phyloP scores from a whole-genome alignment of 2,329 filamentous ascomycete genomes.

The Nothophoma quercina region DNA sequence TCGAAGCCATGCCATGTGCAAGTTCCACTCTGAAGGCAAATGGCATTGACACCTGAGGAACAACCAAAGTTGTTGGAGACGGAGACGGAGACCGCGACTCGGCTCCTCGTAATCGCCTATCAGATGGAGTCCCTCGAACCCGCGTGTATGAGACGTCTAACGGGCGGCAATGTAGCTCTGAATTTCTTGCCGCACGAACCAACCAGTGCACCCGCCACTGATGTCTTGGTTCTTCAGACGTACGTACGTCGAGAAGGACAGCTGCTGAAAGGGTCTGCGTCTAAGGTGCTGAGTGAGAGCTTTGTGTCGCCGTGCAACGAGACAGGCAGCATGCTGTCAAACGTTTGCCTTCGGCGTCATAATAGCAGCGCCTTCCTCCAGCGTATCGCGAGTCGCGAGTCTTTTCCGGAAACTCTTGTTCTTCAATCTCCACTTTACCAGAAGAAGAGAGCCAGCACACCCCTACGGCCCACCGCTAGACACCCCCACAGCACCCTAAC shows the following conservation, averaged over 20 bases:
- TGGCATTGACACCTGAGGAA: constrained; percentile 3
- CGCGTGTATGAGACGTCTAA: constrained; percentile 36
- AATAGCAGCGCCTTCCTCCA: constrained; percentile 25
- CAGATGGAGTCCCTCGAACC: constrained; percentile 26
- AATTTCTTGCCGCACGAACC: constrained; percentile 31
- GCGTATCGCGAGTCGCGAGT: constrained; percentile 20
- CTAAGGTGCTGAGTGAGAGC: constrained; percentile 28
- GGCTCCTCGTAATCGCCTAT: constrained; percentile 26
- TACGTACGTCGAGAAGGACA: constrained; percentile 4
- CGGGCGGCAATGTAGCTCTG: constrained; percentile 31
- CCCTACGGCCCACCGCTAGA: constrained; percentile 34
- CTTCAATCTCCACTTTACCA: constrained; percentile 28
- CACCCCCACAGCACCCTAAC: constrained; percentile 44
- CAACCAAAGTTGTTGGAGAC: constrained; percentile 11
- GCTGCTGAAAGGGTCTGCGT: constrained; percentile 21
- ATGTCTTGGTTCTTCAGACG: constrained; percentile 14
- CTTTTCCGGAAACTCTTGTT: constrained; percentile 21
- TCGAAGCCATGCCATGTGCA: constrained; percentile 9
- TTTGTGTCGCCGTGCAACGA: constrained; percentile 20
- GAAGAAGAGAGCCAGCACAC: constrained; percentile 23
- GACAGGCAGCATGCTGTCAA: constrained; percentile 24
- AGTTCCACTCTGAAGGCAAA: constrained; percentile 5
- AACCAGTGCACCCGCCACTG: constrained; percentile 32
- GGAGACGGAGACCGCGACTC: constrained; percentile 9
- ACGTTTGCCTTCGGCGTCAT: constrained; percentile 20